phyloP scores from a whole-genome alignment of 305 asterid species.

The Rubia peregrina region DNA sequence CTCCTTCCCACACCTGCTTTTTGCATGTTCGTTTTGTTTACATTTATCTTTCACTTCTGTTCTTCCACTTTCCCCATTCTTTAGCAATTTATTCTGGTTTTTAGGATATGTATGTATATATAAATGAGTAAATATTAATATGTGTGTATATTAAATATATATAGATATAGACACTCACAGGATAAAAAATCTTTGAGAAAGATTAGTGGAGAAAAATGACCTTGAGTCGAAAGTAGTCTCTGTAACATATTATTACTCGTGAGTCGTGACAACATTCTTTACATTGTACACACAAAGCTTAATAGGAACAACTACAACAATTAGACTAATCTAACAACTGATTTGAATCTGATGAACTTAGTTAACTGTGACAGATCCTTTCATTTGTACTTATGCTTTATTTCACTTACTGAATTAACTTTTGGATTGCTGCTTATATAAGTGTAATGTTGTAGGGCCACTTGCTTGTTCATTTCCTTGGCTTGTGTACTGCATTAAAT shows the following conservation, averaged over 20 bases:
- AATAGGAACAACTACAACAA: not conserved
- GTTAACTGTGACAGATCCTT: constrained; percentile 3
- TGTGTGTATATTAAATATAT: not conserved
- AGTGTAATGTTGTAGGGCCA: not conserved
- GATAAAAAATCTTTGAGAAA: not conserved
- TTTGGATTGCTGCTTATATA: not conserved
- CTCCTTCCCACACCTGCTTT: not conserved
- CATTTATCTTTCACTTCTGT: not conserved
- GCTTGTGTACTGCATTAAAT: not conserved
- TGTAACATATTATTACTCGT: not conserved
- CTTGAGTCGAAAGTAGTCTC: not conserved
- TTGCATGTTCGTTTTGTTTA: not conserved
- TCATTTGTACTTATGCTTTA: not conserved
- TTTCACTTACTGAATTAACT: not conserved
- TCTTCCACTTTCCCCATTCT: not conserved
- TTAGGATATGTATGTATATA: not conserved
- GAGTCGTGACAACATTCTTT: not conserved
- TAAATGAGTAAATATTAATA: too few relatives aligned
- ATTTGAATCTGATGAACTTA: not conserved
- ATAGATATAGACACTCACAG: not conserved
- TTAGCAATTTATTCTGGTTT: not conserved
- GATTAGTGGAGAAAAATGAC: not conserved
- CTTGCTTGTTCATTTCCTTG: not conserved
- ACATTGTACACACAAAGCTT: not conserved
- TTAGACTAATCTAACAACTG: not conserved